Percentiles rank a stretch among this genome's conserved stretches.
Evolutionary conservation across 1,284 basidiomycete genomes (phyloP).

Genomic region (Inonotus hispidus): DNA sequence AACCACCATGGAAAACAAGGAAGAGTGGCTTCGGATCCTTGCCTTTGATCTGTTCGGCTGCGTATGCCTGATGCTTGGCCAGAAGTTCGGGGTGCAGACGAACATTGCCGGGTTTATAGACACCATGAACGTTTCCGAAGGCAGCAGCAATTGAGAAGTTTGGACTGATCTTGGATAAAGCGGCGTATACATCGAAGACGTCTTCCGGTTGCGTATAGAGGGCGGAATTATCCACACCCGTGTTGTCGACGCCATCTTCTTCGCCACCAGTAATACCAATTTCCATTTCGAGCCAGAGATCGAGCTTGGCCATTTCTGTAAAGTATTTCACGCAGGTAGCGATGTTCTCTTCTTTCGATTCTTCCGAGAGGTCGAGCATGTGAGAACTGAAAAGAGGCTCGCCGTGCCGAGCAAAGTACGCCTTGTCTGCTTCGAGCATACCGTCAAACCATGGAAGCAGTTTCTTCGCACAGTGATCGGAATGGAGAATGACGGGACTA

Average conservation of each 20-base stretch:
- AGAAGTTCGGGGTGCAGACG: constrained; percentile 89
- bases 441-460: constrained; percentile 99
- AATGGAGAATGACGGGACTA: constrained; percentile 96
- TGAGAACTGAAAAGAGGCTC: constrained; percentile 97
- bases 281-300: constrained; percentile 99
- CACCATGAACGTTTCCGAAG: constrained; percentile 97
- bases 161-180: constrained; percentile 81
- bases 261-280: constrained; percentile 99
- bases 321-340: constrained; percentile 93
- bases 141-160: constrained; percentile 96
- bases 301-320: constrained; percentile 88
- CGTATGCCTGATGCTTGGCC: constrained; percentile 85
- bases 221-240: constrained; percentile 87
- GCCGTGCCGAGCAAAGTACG: constrained; percentile 85
- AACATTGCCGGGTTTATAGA: constrained; percentile 95
- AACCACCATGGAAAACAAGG: constrained; percentile 99
- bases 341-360: constrained; percentile 97
- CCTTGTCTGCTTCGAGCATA: constrained; percentile 97
- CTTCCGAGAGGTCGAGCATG: constrained; percentile 99
- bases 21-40: constrained; percentile 81
- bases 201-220: constrained; percentile 99
- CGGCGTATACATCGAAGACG: constrained; percentile 87
- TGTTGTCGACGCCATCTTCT: constrained; percentile 98
- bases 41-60: constrained; percentile 66
- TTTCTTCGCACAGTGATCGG: constrained; percentile 98